phyloP scores from a whole-genome alignment of 2,329 filamentous ascomycete genomes.

The Falciphora oryzae region DNA sequence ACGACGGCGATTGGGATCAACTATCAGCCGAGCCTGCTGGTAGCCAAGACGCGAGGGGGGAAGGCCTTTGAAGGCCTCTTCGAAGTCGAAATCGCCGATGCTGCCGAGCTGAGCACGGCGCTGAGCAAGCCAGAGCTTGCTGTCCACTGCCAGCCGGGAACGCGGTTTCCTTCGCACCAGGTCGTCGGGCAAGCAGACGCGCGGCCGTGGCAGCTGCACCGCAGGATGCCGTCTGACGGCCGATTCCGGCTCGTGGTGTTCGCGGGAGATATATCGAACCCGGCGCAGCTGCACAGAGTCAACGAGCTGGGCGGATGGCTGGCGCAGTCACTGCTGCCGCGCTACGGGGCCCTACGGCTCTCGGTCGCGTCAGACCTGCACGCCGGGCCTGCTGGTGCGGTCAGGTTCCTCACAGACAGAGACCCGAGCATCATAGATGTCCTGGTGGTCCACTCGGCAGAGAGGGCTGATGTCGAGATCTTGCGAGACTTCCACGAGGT shows the following conservation, averaged over 20 bases:
- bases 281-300: conserved; percentile 37
- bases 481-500: conserved; percentile 43
- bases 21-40: conserved; percentile 12
- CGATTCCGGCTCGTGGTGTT: conserved; percentile 57
- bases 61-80: conserved; percentile 12
- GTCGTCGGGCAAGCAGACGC: conserved; percentile 55
- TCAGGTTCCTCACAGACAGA: conserved; percentile 29
- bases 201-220: conserved; percentile 52
- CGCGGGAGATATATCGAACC: conserved; percentile 46
- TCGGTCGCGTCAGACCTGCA: conserved; percentile 16
- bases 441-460: conserved; percentile 52
- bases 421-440: conserved; percentile 47
- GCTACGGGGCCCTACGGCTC: conserved; percentile 30
- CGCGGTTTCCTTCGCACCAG: conserved; percentile 53
- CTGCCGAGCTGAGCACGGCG: conserved; percentile 10
- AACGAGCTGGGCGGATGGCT: conserved; percentile 41
- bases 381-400: conserved; percentile 11
- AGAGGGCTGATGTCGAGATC: conserved; percentile 41
- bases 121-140: conserved; percentile 36
- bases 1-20: conserved; percentile 10
- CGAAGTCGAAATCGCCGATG: not conserved
- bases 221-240: conserved; percentile 49
- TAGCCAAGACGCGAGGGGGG: conserved; percentile 2
- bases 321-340: conserved; percentile 35
- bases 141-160: conserved; percentile 41